Conservation (phyloP, 1,284 basidiomycete genomes). For the Cutaneotrichosporon mucoides region DNA sequence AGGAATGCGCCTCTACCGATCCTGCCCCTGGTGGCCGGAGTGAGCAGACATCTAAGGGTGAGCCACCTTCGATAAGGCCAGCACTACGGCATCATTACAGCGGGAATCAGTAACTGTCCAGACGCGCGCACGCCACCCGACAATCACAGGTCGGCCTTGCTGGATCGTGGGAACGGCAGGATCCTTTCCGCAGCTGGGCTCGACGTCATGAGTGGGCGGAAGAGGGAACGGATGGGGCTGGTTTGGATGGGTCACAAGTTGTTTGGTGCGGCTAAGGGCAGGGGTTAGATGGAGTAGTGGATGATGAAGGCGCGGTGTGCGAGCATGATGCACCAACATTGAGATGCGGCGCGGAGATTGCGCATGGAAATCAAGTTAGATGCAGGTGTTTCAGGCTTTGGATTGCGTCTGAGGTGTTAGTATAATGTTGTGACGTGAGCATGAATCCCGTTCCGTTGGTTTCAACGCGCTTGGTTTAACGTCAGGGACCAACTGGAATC, state of each 20-base stretch:
- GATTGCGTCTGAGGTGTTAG: too few relatives aligned
- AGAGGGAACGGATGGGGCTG: neutral
- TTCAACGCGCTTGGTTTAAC: too few relatives aligned
- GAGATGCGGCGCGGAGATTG: too few relatives aligned
- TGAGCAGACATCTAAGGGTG: too few relatives aligned
- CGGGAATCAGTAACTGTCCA: too few relatives aligned
- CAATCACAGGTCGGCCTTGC: neutral
- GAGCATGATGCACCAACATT: too few relatives aligned
- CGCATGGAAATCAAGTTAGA: too few relatives aligned
- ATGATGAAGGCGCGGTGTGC: too few relatives aligned
- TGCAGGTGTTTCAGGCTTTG: neutral
- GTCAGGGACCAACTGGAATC: neutral
- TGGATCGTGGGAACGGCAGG: conserved; percentile 3
- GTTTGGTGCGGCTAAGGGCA: too few relatives aligned
- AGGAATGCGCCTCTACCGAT: too few relatives aligned
- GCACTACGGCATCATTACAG: conserved; percentile 4
- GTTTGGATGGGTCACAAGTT: neutral
- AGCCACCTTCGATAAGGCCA: conserved; percentile 2
- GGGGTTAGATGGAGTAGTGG: too few relatives aligned
- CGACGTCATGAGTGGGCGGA: conserved; percentile 3
- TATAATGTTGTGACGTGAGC: neutral
- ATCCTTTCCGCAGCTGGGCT: neutral
- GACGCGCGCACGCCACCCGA: neutral
- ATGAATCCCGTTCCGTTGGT: neutral
- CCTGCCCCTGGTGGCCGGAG: too few relatives aligned